These are phyloP conservation scores for Arabidopsis thaliana DNA, from an alignment of 345 rosid genomes.

Conservation along the genomic window DNA sequence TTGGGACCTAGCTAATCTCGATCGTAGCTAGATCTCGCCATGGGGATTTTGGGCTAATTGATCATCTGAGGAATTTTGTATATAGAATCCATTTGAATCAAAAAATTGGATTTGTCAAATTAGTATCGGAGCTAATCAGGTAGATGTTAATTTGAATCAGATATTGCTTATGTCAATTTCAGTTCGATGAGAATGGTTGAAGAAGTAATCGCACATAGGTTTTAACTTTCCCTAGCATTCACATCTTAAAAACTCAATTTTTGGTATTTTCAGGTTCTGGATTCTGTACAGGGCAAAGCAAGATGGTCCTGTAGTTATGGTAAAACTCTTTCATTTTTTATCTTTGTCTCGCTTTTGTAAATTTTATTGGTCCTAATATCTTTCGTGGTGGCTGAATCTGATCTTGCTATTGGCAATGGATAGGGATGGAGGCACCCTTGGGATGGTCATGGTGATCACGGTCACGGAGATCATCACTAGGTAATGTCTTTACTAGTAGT, in stretches of 20 bases:
- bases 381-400: conserved; percentile 14
- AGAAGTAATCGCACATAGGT: not conserved
- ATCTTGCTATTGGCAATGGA: conserved; percentile 19
- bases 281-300: conserved; percentile 91
- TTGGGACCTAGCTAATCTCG: conserved; percentile 9
- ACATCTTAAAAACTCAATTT: not conserved
- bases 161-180: conserved; percentile 1
- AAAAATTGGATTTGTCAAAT: not conserved
- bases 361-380: not conserved
- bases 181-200: not conserved
- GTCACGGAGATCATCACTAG: conserved; percentile 73
- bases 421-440: conserved; percentile 99
- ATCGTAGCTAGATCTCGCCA: conserved; percentile 25
- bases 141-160: conserved; percentile 2
- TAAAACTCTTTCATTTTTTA: conserved; percentile 40
- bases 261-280: conserved; percentile 81
- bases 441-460: conserved; percentile 96
- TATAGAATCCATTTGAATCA: not conserved
- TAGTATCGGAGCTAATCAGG: conserved; percentile 16
- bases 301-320: conserved; percentile 96
- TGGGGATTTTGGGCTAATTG: not conserved
- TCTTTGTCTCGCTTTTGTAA: not conserved
- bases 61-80: conserved; percentile 7
- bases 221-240: not conserved
- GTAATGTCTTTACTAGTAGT: conserved; percentile 40